phyloP scores from a whole-genome alignment of 768 basidiomycete genomes.

The Tremella yokohamensis region DNA sequence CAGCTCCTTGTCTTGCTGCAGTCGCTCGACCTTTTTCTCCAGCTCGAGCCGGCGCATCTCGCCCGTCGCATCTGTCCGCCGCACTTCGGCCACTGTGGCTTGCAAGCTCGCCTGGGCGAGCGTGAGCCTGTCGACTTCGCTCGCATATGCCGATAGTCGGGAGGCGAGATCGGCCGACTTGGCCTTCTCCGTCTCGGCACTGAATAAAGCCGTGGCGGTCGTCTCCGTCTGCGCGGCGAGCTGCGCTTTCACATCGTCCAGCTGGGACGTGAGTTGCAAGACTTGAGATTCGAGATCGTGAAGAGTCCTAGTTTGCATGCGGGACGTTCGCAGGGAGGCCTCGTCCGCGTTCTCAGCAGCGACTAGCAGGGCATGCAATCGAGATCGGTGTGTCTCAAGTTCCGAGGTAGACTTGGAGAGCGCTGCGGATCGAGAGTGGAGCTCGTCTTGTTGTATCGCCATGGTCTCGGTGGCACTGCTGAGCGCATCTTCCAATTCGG shows the following conservation, averaged over 20 bases:
- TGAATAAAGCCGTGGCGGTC: conserved; percentile 14
- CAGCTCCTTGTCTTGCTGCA: conserved; percentile 25
- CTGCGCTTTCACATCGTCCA: conserved; percentile 17
- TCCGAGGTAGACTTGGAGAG: too few species aligned
- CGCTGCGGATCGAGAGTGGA: too few species aligned
- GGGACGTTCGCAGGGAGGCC: not conserved
- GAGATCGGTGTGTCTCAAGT: not conserved
- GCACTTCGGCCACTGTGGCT: conserved; percentile 11
- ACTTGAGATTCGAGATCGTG: conserved; percentile 3
- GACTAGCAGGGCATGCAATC: not conserved
- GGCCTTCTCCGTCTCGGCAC: conserved; percentile 24
- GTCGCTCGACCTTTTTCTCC: conserved; percentile 13
- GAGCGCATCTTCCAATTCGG: not conserved
- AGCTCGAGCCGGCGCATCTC: conserved; percentile 17
- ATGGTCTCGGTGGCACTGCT: too few species aligned
- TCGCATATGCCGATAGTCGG: conserved; percentile 23
- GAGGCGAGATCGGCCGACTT: conserved; percentile 17
- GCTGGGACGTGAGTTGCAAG: not conserved
- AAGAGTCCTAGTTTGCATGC: not conserved
- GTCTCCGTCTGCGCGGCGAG: conserved; percentile 10
- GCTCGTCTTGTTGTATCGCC: too few species aligned
- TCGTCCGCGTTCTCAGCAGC: conserved; percentile 18
- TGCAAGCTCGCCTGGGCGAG: conserved; percentile 24
- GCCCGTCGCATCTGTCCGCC: conserved; percentile 5
- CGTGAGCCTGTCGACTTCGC: conserved; percentile 34